These are phyloP conservation scores for Aspergillus brasiliensis DNA, from an alignment of 2,329 filamentous ascomycete genomes.

Conservation along the genomic window DNA sequence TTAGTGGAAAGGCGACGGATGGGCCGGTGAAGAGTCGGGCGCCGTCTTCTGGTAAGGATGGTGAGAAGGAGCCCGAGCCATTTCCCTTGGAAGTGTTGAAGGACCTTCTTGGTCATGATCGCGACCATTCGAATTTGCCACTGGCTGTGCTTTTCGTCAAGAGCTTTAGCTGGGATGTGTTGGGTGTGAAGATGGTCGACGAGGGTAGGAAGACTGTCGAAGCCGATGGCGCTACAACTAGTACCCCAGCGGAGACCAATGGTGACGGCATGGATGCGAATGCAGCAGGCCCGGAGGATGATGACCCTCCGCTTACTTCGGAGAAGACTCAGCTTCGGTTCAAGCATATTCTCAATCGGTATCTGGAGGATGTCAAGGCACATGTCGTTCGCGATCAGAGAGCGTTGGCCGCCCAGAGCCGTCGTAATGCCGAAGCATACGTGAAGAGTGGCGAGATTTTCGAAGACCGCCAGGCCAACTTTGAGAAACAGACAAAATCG, in stretches of 20 bases:
- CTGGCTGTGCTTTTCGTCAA: conserved; percentile 95
- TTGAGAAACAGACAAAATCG: conserved; percentile 88
- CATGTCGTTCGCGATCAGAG: conserved; percentile 93
- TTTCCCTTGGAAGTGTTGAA: conserved; percentile 98
- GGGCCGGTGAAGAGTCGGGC: conserved; percentile 63
- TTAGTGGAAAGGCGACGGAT: conserved; percentile 51
- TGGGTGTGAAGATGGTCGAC: conserved; percentile 73
- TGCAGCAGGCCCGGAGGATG: conserved; percentile 44
- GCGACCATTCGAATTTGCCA: conserved; percentile 87
- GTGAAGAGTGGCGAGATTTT: conserved; percentile 98
- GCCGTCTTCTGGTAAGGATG: conserved; percentile 59
- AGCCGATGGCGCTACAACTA: conserved; percentile 71
- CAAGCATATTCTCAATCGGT: conserved; percentile 78
- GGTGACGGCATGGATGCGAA: conserved; percentile 51
- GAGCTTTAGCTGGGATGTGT: conserved; percentile 91
- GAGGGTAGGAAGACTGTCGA: conserved; percentile 84
- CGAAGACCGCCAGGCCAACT: conserved; percentile 92
- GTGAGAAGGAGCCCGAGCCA: conserved; percentile 74
- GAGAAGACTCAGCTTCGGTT: conserved; percentile 83
- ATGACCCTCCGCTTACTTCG: conserved; percentile 74
- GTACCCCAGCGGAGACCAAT: conserved; percentile 50
- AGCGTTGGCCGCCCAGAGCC: conserved; percentile 79
- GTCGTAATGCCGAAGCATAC: conserved; percentile 95
- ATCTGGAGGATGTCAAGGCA: conserved; percentile 88
- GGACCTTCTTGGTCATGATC: conserved; percentile 89